These are phyloP conservation scores for Phytophthora kernoviae DNA, from an alignment of 352 stramenopile species.

Conservation along the genomic window DNA sequence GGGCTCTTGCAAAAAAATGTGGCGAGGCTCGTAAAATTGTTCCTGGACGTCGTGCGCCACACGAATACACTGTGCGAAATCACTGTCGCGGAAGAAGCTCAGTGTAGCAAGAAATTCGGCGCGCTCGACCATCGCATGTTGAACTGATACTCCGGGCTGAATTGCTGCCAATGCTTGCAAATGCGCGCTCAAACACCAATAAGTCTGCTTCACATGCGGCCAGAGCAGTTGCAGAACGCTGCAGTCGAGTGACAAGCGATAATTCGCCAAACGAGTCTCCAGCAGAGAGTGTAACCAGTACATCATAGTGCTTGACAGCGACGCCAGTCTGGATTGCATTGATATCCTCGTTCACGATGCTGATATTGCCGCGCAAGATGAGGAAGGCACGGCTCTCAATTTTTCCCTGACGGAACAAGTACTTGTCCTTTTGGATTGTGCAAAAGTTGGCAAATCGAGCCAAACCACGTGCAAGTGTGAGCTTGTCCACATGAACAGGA, in stretches of 20 bases:
- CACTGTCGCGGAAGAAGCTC: constrained; percentile 57
- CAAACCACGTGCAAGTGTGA: constrained; percentile 57
- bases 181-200: constrained; percentile 75
- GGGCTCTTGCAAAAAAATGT: constrained; percentile 66
- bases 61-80: constrained; percentile 79
- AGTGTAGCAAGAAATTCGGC: constrained; percentile 67
- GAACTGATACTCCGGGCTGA: constrained; percentile 65
- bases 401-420: constrained; percentile 72
- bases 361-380: constrained; percentile 75
- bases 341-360: constrained; percentile 81
- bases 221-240: constrained; percentile 69
- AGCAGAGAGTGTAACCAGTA: constrained; percentile 68
- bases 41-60: constrained; percentile 74
- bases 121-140: constrained; percentile 74
- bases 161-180: constrained; percentile 39
- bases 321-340: constrained; percentile 27
- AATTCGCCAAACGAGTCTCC: constrained; percentile 79
- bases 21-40: constrained; percentile 52
- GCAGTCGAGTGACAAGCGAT: constrained; percentile 70
- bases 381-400: constrained; percentile 82
- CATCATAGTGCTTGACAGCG: constrained; percentile 52
- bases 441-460: constrained; percentile 56
- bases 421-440: constrained; percentile 53
- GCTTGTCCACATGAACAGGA: constrained; percentile 47
- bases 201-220: constrained; percentile 68